Base-by-base conservation (phyloP, 371 early-diverging fungal species). In the Mucor plumbeus region DNA sequence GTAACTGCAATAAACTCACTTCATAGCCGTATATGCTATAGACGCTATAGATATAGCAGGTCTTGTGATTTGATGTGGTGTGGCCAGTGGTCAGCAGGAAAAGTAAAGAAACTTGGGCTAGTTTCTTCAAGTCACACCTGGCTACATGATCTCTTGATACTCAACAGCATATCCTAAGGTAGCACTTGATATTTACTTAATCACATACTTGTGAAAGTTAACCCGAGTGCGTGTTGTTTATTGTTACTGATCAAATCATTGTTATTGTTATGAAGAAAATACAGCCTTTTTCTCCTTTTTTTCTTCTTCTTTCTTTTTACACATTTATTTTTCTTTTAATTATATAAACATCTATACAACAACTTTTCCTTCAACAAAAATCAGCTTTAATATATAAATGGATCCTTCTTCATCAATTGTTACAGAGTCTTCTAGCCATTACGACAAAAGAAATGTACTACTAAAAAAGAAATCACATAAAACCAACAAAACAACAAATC, bases 181-280 rank as follows among this genome's bases (percentile, higher is more conserved):
- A 40, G 14, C n/a, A 44, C 17, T 15, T 31, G 11, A 13, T 21
- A 53, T 4, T 21, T 7, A 9, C 6, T 17, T 10, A 7, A 26
- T 26, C 3, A 26, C 3, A 26, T 26, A 26, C 53, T 26, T 35
- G 56, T 56, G 56, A 56, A 31, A 35, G 56, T 56, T n/a, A 35
- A 35, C 35, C 33, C 56, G 35, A 35, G 17, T 2, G 10, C 10
- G 31, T 15, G 13, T 33, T 55, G 33, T 53, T 53, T 53, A 31
- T 13, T 13, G 21, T 33, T 31, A 56, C 56, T 33, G 33, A 56
- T 56, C 35, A 35, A 35, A 35, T 35, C 31, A 56, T 62, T 62
- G 62, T 48, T 50, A 21, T 62, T 62, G 14, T 62, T 10, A 38
- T 38, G 17, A 44, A 44, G 44, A 44, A n/a, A 15, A 44, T 17